Conservation (phyloP, 2,329 filamentous ascomycete genomes). For the Exophiala phaeomuriformis region DNA sequence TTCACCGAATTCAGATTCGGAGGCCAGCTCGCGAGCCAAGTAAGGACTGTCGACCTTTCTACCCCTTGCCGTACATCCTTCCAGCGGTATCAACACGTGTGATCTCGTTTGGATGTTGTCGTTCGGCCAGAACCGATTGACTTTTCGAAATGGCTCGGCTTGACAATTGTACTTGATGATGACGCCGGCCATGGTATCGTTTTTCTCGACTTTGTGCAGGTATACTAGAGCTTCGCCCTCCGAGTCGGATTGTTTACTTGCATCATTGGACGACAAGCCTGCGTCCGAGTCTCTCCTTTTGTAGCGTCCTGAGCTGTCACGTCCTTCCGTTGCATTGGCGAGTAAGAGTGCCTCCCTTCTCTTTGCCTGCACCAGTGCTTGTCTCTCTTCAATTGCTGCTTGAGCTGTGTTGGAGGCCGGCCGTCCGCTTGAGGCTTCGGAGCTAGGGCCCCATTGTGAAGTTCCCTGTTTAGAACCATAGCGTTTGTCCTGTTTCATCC, state of each 20-base stretch:
- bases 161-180: constrained; percentile 85
- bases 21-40: constrained; percentile 14
- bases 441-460: constrained; percentile 38
- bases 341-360: constrained; percentile 41
- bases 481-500: constrained; percentile 29
- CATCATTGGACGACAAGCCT: constrained; percentile 18
- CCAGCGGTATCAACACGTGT: constrained; percentile 75
- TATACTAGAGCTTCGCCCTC: constrained; percentile 73
- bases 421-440: not conserved
- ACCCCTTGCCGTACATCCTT: constrained; percentile 71
- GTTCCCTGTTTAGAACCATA: constrained; percentile 26
- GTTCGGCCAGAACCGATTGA: constrained; percentile 90
- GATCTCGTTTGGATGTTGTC: constrained; percentile 82
- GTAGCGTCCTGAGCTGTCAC: constrained; percentile 34
- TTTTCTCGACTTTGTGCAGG: constrained; percentile 72
- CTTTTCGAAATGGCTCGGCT: constrained; percentile 71
- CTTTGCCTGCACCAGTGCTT: constrained; percentile 42
- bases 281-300: constrained; percentile 43
- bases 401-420: constrained; percentile 11
- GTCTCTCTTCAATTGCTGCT: constrained; percentile 40
- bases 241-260: constrained; percentile 36
- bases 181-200: constrained; percentile 84
- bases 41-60: constrained; percentile 26
- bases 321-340: constrained; percentile 36
- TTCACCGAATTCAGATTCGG: constrained; percentile 7